Conservation (phyloP, 805 yeast genomes). For the Yamadazyma ubonensis region DNA sequence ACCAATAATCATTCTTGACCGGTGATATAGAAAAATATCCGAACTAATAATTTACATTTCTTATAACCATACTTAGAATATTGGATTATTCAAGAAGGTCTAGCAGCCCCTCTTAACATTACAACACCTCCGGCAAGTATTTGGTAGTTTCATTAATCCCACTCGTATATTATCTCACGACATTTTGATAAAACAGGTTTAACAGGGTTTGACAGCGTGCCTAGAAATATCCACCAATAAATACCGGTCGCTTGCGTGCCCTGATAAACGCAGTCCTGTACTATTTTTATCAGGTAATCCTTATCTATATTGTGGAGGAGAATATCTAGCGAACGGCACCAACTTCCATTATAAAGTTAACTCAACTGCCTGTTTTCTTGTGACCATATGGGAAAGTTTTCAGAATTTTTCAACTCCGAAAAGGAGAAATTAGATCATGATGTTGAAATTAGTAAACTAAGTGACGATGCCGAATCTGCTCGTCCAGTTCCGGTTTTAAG, state of each 20-base stretch:
- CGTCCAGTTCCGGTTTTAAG: constrained; percentile 1
- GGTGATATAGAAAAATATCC: too few relatives aligned
- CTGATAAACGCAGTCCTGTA: constrained; percentile 2
- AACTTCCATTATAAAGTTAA: background rate
- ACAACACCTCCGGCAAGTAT: too few relatives aligned
- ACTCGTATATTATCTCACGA: too few relatives aligned
- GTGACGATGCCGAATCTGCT: constrained; percentile 7
- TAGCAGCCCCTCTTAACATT: too few relatives aligned
- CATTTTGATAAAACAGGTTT: too few relatives aligned
- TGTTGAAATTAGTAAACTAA: constrained; percentile 1
- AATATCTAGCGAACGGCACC: constrained; percentile 4
- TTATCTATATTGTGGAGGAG: background rate
- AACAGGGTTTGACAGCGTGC: too few relatives aligned
- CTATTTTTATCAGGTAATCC: background rate
- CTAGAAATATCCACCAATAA: background rate
- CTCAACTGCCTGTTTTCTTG: background rate
- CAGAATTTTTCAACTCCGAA: constrained; percentile 8
- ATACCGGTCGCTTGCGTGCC: background rate
- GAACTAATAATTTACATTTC: too few relatives aligned
- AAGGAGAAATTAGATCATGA: constrained; percentile 6
- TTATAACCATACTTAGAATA: too few relatives aligned
- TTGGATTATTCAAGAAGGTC: too few relatives aligned
- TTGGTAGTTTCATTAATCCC: too few relatives aligned
- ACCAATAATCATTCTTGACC: too few relatives aligned
- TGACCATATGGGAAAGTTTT: constrained; percentile 11